Evolutionary conservation across 352 stramenopile genomes (phyloP), one percentile per base, ranked within the genome.

Genomic region (Phytophthora kernoviae): DNA sequence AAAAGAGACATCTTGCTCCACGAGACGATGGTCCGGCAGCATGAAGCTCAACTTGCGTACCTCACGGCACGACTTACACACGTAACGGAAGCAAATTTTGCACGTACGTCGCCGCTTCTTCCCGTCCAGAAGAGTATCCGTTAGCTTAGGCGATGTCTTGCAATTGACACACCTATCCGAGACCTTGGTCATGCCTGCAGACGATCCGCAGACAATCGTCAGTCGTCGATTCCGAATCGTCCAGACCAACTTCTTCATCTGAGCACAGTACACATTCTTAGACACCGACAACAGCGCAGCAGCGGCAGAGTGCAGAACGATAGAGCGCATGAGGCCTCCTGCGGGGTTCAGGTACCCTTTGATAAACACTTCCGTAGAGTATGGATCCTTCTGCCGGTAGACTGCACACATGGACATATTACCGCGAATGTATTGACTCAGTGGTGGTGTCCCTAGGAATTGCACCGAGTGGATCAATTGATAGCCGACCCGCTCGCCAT

Each of bases 231-330:
- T 66, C 47, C 65, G 27, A 49, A 85, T 64, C 41, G 68, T 66
- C 76, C 75, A 88, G 30, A 72, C 65, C 22, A 88, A 69, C 46
- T 88, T 88, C 58, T 87, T 83, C 76, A 85, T 85, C 48, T 80
- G 69, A 4, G 64, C 72, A 15, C 74, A 87, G 50, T 77, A 59
- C 6, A 76, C 75, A 57, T 77, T 67, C 27, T 65, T 70, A 5
- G 54, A 40, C 6, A 72, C 50, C 1, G 73, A 72, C 14, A 81
- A 39, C 44, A 87, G 47, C 1, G 53, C 51, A 10, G 80, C 58
- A 10, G 65, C 62, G 5, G 63, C 62, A 0, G 78, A 79, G 11
- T 65, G 59, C 10, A 71, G 20, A 3, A 73, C 62, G 4, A 76
- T 67, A 7, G 70, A 73, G 17, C 70, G 67, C 60, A 81, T 64